Evolutionary conservation across 1,139 yeast genomes (phyloP).

Genomic region (Nakaseomyces delphensis): DNA sequence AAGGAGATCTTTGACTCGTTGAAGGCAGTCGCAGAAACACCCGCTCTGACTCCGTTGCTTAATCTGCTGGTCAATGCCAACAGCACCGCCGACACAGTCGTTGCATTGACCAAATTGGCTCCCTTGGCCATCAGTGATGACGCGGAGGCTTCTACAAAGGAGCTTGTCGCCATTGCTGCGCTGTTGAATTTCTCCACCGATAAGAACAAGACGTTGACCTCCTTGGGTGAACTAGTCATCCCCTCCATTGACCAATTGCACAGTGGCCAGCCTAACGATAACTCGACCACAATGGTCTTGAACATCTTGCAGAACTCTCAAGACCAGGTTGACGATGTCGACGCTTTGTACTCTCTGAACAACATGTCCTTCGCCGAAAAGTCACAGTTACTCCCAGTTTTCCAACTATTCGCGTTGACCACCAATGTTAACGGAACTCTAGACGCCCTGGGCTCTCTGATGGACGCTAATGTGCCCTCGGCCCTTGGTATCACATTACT

Average conservation of each 20-base stretch:
- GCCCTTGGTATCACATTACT: slow-evolving; percentile 20
- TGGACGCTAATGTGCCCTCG: slow-evolving; percentile 25
- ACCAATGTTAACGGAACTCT: slow-evolving; percentile 27
- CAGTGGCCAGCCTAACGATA: slow-evolving; percentile 15
- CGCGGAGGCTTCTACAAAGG: slow-evolving; percentile 16
- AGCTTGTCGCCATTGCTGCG: slow-evolving; percentile 20
- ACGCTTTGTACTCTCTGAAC: slow-evolving; percentile 19
- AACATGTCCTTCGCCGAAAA: slow-evolving; percentile 20
- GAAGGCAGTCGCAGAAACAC: slow-evolving; percentile 22
- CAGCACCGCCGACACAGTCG: slow-evolving; percentile 20
- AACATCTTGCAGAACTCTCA: slow-evolving; percentile 22
- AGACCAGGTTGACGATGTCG: slow-evolving; percentile 22
- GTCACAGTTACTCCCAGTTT: slow-evolving; percentile 24
- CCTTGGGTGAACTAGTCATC: slow-evolving; percentile 1
- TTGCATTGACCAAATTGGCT: slow-evolving; percentile 22
- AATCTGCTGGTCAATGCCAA: slow-evolving; percentile 21
- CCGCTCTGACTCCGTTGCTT: slow-evolving; percentile 26
- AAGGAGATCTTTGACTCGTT: slow-evolving; percentile 21
- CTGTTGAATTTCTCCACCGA: slow-evolving; percentile 23
- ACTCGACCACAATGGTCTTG: slow-evolving; percentile 18
- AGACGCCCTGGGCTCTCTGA: slow-evolving; percentile 23
- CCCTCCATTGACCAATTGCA: slow-evolving; percentile 13
- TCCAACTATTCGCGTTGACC: slow-evolving; percentile 21
- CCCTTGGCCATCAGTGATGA: slow-evolving; percentile 23
- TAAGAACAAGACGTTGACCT: slow-evolving; percentile 18